These are phyloP conservation scores for Bacterosira constricta DNA, from an alignment of 108 stramenopile species.

Conservation along the genomic window DNA sequence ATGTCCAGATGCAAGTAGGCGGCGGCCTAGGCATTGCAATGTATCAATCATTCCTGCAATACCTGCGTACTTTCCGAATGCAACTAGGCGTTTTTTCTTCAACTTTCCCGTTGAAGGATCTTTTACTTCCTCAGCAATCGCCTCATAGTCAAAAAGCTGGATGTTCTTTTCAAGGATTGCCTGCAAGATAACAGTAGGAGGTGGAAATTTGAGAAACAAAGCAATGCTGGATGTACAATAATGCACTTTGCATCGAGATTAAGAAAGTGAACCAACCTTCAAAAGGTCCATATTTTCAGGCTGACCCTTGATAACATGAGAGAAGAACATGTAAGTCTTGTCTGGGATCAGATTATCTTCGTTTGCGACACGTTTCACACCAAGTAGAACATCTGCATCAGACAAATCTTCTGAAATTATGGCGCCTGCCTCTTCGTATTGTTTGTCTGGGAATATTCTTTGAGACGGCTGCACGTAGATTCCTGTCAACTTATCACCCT, in stretches of 20 bases:
- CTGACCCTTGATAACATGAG: slow-evolving; percentile 87
- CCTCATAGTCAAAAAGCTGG: slow-evolving; percentile 88
- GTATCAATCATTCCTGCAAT: slow-evolving; percentile 85
- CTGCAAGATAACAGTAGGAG: slow-evolving; percentile 32
- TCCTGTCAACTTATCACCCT: neutral
- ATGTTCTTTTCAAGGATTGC: slow-evolving; percentile 64
- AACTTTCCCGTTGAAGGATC: slow-evolving; percentile 25
- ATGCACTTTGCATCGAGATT: neutral
- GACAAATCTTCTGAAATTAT: slow-evolving; percentile 66
- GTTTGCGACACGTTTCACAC: slow-evolving; percentile 79
- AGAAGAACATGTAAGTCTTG: slow-evolving; percentile 84
- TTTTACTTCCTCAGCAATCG: slow-evolving; percentile 51
- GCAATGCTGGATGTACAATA: neutral
- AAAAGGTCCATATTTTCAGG: slow-evolving; percentile 77
- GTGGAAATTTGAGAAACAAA: neutral
- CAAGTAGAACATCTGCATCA: slow-evolving; percentile 69
- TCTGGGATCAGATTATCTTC: slow-evolving; percentile 48
- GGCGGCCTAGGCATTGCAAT: slow-evolving; percentile 78
- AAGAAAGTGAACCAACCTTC: slow-evolving; percentile 9
- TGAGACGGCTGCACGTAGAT: slow-evolving; percentile 77
- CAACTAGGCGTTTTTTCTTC: slow-evolving; percentile 70
- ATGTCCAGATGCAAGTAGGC: slow-evolving; percentile 61
- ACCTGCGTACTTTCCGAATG: slow-evolving; percentile 92
- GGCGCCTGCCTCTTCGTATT: slow-evolving; percentile 77
- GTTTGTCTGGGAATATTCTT: slow-evolving; percentile 72